Evolutionary conservation across 495 filamentous ascomycete genomes (phyloP).

Genomic region (Tuber umbilicatum): DNA sequence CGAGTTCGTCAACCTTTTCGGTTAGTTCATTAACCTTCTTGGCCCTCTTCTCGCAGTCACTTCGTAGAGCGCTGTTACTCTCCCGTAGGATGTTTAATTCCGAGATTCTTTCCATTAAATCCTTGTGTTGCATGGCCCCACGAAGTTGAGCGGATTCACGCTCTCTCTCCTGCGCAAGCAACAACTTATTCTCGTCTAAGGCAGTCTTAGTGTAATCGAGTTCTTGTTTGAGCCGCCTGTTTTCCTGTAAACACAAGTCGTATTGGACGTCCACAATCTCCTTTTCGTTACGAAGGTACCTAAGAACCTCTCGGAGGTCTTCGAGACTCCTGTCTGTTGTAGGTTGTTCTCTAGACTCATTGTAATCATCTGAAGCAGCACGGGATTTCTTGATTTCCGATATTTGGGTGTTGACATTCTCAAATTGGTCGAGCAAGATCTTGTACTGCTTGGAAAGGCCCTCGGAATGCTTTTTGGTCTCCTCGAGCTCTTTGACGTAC

Average conservation of each 20-base stretch:
- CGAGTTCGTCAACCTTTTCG: slow-evolving; percentile 64
- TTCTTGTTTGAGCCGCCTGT: slow-evolving; percentile 79
- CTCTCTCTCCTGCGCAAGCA: slow-evolving; percentile 79
- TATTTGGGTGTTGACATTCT: slow-evolving; percentile 72
- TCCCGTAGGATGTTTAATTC: slow-evolving; percentile 93
- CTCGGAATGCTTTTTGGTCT: slow-evolving; percentile 68
- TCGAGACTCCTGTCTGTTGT: slow-evolving; percentile 51
- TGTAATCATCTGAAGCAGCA: slow-evolving; percentile 48
- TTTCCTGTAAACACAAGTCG: slow-evolving; percentile 77
- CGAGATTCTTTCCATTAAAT: slow-evolving; percentile 85
- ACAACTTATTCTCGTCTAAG: slow-evolving; percentile 76
- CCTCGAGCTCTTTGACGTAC: slow-evolving; percentile 74
- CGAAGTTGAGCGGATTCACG: slow-evolving; percentile 65
- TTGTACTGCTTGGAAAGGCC: slow-evolving; percentile 80
- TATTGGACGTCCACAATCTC: slow-evolving; percentile 95
- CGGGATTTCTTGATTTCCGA: slow-evolving; percentile 67
- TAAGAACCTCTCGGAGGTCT: slow-evolving; percentile 79
- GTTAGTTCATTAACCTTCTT: slow-evolving; percentile 66
- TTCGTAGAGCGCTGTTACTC: slow-evolving; percentile 78
- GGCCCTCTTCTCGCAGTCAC: slow-evolving; percentile 72
- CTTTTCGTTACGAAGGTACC: slow-evolving; percentile 88
- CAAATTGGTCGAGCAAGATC: slow-evolving; percentile 78
- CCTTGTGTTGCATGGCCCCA: slow-evolving; percentile 67
- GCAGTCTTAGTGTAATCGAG: slow-evolving; percentile 77
- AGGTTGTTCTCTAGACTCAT: slow-evolving; percentile 44